Conservation (phyloP, 2,329 filamentous ascomycete species). For the Bipolaris bicolor region DNA sequence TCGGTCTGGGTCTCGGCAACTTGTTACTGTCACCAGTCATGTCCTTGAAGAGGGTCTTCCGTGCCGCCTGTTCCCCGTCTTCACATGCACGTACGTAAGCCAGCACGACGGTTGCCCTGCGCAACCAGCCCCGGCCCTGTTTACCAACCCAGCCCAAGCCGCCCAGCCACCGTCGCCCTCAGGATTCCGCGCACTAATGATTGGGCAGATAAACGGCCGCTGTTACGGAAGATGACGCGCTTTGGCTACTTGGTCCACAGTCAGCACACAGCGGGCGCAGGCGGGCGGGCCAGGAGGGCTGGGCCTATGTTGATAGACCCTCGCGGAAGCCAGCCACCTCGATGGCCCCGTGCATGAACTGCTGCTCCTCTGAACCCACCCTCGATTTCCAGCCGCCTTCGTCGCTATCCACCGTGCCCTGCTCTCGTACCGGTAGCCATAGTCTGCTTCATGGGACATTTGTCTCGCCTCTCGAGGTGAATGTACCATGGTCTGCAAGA, state of each 20-base stretch:
- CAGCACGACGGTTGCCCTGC: constrained; percentile 10
- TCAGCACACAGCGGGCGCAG: constrained; percentile 14
- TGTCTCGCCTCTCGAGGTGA: constrained; percentile 27
- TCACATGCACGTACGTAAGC: constrained; percentile 2
- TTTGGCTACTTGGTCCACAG: constrained; percentile 29
- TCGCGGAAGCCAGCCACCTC: constrained; percentile 34
- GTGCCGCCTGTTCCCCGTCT: neutral
- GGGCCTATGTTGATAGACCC: constrained; percentile 46
- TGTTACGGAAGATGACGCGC: constrained; percentile 20
- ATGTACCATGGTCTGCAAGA: constrained; percentile 13
- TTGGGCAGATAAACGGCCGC: constrained; percentile 22
- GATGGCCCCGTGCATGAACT: constrained; percentile 42
- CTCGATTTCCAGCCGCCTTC: constrained; percentile 16
- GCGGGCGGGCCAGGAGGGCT: constrained; percentile 19
- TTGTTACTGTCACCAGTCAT: neutral
- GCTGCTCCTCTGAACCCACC: constrained; percentile 35
- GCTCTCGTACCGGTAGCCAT: constrained; percentile 4
- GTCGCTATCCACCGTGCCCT: constrained; percentile 9
- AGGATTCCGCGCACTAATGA: neutral
- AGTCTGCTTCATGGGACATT: constrained; percentile 26
- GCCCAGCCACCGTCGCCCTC: constrained; percentile 4
- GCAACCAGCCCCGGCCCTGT: constrained; percentile 11
- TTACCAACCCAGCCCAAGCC: constrained; percentile 7
- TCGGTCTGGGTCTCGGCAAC: neutral
- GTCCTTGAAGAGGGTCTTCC: neutral